Evolutionary conservation across 129 eudicot species (phyloP), one percentile per base, ranked within the genome.

Genomic region (Centaurea solstitialis): DNA sequence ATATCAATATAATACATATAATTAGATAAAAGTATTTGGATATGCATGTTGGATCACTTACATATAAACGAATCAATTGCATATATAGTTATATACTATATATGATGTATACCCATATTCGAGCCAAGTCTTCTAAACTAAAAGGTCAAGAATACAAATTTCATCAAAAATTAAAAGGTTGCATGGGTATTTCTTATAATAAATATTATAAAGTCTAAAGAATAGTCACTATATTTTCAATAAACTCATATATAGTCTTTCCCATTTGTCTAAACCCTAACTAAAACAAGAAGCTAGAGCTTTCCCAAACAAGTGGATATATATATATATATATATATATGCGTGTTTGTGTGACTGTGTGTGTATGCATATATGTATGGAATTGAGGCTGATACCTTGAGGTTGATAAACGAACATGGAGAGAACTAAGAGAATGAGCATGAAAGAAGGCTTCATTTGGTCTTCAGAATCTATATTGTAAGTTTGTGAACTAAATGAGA

Each of bases 341-440:
- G 28, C 26, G 21, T 22, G 7, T 68, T 20, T 47, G 33, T 24
- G 15, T 39, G 20, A n/a, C n/a, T 24, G 17, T 66, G 15, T 66
- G 13, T 66, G 41, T 13, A 6, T 59, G n/a, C 5, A 33, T 26
- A 43, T 40, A 0, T 65, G 45, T 64, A 50, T 22, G 45, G 17
- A 68, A 68, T 38, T 35, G 33, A 79, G 57, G 77, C 37, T 33
- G 37, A 77, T 89, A 89, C 97, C 97, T 75, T 87, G 90, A 86
- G 86, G 89, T 76, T 87, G 86, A 88, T 72, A 84, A 39, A 86
- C 59, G 65, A 87, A 66, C 74, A 74, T 33, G 50, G 87, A 86
- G 79, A 92, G 50, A 79, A 85, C 72, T 2, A 88, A 79, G 71
- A 86, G 71, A 68, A 39, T 73, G 66, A 80, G 37, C 21, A 88